Evolutionary conservation across 2,329 filamentous ascomycete species (phyloP).

Genomic region (Colletotrichum truncatum): DNA sequence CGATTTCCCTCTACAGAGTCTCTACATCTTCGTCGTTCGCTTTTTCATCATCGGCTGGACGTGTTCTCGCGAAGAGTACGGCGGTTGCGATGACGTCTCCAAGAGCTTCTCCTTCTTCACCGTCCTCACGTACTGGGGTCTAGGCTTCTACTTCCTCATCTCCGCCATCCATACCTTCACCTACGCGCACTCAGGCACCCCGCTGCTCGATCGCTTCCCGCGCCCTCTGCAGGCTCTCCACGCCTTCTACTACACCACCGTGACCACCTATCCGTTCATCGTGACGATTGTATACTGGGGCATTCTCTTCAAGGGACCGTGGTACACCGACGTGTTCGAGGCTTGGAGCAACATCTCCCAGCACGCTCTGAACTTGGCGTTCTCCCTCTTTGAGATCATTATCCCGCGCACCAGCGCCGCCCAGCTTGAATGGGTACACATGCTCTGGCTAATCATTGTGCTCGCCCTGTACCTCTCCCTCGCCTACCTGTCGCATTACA

Average conservation of each 20-base stretch:
- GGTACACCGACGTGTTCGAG: conserved; percentile 52
- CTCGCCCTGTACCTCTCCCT: conserved; percentile 77
- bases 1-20: conserved; percentile 43
- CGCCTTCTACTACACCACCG: conserved; percentile 69
- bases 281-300: conserved; percentile 79
- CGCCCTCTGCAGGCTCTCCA: conserved; percentile 72
- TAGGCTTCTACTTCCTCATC: conserved; percentile 80
- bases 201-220: conserved; percentile 68
- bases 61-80: conserved; percentile 55
- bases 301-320: conserved; percentile 61
- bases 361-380: conserved; percentile 78
- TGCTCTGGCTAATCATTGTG: conserved; percentile 75
- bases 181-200: conserved; percentile 65
- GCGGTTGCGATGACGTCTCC: conserved; percentile 56
- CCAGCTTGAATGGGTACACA: conserved; percentile 64
- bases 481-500: conserved; percentile 79
- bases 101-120: conserved; percentile 85
- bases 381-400: conserved; percentile 80
- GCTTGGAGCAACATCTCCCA: conserved; percentile 76
- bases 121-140: conserved; percentile 81
- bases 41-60: conserved; percentile 76
- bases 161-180: conserved; percentile 74
- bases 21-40: conserved; percentile 77
- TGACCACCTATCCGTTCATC: conserved; percentile 72
- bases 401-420: conserved; percentile 71